phyloP scores from a whole-genome alignment of 1,139 yeast genomes.

The Taiozyma onychis region DNA sequence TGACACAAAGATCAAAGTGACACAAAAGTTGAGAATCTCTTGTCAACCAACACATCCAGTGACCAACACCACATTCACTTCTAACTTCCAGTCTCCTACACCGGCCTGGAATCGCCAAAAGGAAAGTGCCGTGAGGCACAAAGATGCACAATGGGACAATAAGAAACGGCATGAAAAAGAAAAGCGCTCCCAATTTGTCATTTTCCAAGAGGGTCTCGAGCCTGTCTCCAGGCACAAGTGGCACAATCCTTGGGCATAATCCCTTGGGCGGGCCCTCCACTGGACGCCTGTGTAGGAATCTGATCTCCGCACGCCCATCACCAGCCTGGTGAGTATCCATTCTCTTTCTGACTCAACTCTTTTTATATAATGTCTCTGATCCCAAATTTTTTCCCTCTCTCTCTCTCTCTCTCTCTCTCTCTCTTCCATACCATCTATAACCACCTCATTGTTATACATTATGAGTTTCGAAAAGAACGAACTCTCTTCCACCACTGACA shows the following conservation, averaged over 20 bases:
- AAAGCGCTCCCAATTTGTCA: neutral
- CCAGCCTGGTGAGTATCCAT: too few relatives aligned
- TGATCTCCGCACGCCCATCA: too few relatives aligned
- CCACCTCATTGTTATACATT: too few relatives aligned
- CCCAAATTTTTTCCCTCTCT: too few relatives aligned
- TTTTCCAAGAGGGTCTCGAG: too few relatives aligned
- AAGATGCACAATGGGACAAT: too few relatives aligned
- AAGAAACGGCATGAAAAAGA: neutral
- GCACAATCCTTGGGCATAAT: too few relatives aligned
- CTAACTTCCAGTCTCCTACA: neutral
- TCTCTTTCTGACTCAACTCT: neutral
- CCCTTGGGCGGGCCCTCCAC: neutral
- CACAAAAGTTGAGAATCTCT: neutral
- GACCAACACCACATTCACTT: too few relatives aligned
- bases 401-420: neutral
- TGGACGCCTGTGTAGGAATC: neutral
- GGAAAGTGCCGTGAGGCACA: neutral
- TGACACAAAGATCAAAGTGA: neutral
- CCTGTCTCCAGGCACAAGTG: too few relatives aligned
- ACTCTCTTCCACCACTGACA: neutral
- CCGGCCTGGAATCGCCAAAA: neutral
- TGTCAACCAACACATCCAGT: too few relatives aligned
- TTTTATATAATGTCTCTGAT: neutral
- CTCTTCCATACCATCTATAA: neutral
- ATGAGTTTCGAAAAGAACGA: neutral